Evolutionary conservation across 1,284 basidiomycete genomes (phyloP).

Genomic region (Phlebopus sp.): DNA sequence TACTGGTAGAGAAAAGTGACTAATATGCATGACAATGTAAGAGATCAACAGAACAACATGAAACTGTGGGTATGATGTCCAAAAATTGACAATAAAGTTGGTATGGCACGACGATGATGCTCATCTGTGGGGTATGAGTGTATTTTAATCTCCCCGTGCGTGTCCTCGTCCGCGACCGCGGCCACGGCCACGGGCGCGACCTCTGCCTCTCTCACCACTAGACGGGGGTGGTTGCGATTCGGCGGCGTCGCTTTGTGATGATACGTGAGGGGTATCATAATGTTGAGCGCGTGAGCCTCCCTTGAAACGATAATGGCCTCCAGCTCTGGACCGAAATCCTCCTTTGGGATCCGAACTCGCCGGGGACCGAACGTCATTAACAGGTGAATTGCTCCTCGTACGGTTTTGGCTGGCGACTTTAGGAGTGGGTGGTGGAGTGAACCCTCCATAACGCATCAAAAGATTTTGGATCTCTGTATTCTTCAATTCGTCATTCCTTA

Average conservation of each 20-base stretch:
- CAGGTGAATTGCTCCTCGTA: conserved; percentile 6
- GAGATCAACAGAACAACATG: conserved; percentile 16
- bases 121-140: neutral
- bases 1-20: conserved; percentile 10
- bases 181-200: conserved; percentile 35
- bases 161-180: conserved; percentile 25
- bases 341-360: conserved; percentile 1
- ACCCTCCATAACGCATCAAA: conserved; percentile 51
- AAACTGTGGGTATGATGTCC: conserved; percentile 16
- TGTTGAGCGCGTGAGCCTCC: neutral
- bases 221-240: conserved; percentile 9
- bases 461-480: conserved; percentile 53
- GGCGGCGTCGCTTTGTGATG: conserved; percentile 6
- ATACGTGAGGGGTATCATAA: conserved; percentile 1
- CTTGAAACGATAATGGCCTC: conserved; percentile 12
- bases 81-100: conserved; percentile 14
- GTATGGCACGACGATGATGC: conserved; percentile 17
- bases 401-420: conserved; percentile 19
- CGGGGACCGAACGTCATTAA: neutral
- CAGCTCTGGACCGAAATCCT: conserved; percentile 6
- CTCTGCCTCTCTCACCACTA: conserved; percentile 33
- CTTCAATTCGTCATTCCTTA: conserved; percentile 32
- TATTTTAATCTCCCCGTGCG: conserved; percentile 16
- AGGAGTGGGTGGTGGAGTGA: conserved; percentile 46
- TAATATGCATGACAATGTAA: conserved; percentile 12